phyloP scores from a whole-genome alignment of 495 filamentous ascomycete genomes.

The Parmelia sp. region DNA sequence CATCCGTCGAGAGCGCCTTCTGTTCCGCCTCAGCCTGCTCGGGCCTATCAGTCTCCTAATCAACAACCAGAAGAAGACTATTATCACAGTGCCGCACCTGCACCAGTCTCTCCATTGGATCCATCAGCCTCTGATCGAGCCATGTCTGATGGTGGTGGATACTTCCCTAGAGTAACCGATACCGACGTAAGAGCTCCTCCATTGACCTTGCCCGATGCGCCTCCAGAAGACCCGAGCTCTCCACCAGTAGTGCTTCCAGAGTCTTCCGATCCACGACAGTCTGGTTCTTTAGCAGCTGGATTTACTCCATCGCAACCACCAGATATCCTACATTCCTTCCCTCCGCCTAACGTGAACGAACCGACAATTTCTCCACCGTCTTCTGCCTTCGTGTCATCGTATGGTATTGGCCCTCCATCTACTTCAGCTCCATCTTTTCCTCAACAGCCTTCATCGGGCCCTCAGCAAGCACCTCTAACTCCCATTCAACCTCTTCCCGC shows the following conservation, averaged over 20 bases:
- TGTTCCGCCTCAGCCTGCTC: slow-evolving; percentile 29
- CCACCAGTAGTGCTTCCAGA: slow-evolving; percentile 37
- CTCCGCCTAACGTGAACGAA: slow-evolving; percentile 33
- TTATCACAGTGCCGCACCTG: slow-evolving; percentile 25
- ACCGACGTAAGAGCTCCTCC: neutral
- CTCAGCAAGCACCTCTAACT: slow-evolving; percentile 25
- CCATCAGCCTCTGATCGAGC: slow-evolving; percentile 26
- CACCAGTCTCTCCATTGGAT: slow-evolving; percentile 38
- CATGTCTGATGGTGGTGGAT: slow-evolving; percentile 44
- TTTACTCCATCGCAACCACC: slow-evolving; percentile 19
- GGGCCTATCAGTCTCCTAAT: slow-evolving; percentile 25
- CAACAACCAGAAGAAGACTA: slow-evolving; percentile 23
- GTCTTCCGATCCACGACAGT: slow-evolving; percentile 25
- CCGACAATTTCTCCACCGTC: neutral
- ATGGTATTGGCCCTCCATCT: slow-evolving; percentile 24
- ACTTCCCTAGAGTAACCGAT: slow-evolving; percentile 45
- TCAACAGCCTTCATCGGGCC: slow-evolving; percentile 24
- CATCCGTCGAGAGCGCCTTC: slow-evolving; percentile 47
- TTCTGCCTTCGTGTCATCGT: slow-evolving; percentile 15
- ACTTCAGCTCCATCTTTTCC: slow-evolving; percentile 21
- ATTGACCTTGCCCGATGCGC: slow-evolving; percentile 7
- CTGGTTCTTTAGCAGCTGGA: slow-evolving; percentile 22
- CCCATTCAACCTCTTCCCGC: slow-evolving; percentile 20
- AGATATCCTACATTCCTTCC: slow-evolving; percentile 43
- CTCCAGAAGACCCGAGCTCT: slow-evolving; percentile 19